These are phyloP conservation scores for Coemansia sp. DNA, from an alignment of 192 early-diverging fungal genomes.

Conservation along the genomic window DNA sequence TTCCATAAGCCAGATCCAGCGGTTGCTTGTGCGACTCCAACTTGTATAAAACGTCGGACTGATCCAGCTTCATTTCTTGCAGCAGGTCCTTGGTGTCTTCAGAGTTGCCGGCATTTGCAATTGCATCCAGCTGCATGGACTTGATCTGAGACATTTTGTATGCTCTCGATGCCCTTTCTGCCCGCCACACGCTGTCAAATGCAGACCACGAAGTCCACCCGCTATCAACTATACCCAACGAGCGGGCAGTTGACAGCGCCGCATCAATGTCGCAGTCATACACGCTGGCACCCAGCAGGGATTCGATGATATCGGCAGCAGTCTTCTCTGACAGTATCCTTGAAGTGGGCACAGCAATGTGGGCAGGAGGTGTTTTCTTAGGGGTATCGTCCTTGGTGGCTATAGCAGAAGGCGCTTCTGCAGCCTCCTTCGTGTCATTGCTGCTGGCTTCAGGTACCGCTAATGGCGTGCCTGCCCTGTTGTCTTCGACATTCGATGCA, in stretches of 20 bases:
- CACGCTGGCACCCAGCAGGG: constrained; percentile 74
- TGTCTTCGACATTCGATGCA: too few relatives aligned
- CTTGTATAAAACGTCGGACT: constrained; percentile 22
- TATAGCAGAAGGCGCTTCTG: neutral
- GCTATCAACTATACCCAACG: constrained; percentile 47
- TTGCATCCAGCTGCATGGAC: constrained; percentile 10
- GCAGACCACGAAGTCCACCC: constrained; percentile 33
- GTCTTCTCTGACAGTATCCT: constrained; percentile 73
- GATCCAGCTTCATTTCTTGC: constrained; percentile 33
- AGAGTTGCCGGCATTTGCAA: neutral
- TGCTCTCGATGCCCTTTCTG: constrained; percentile 8
- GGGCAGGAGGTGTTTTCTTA: neutral
- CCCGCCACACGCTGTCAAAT: constrained; percentile 26
- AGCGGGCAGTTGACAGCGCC: constrained; percentile 57
- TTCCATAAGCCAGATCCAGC: neutral
- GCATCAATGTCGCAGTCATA: constrained; percentile 56
- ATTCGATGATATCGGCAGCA: constrained; percentile 83
- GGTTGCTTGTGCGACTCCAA: neutral
- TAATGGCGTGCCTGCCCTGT: too few relatives aligned
- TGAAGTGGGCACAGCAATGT: constrained; percentile 1
- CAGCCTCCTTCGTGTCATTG: neutral
- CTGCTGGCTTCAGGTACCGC: neutral
- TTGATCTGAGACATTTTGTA: constrained; percentile 17
- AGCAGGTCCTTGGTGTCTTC: constrained; percentile 18
- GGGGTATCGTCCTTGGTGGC: too few relatives aligned